Evolutionary conservation across 2,329 filamentous ascomycete genomes (phyloP).

Genomic region (Colletotrichum sp.): DNA sequence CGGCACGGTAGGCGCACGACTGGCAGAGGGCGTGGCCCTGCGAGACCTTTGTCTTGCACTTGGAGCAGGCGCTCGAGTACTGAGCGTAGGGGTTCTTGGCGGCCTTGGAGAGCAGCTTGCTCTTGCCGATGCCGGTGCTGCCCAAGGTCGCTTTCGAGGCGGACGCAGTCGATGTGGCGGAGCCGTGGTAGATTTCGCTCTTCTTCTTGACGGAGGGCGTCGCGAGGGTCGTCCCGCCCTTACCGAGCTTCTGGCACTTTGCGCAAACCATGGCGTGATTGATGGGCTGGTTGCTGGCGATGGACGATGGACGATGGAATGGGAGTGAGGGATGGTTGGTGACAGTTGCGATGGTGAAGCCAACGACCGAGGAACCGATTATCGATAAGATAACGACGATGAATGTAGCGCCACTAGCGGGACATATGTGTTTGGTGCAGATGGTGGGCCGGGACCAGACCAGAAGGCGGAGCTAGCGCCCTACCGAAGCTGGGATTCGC

Average conservation of each 20-base stretch:
- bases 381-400: neutral
- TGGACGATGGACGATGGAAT: neutral
- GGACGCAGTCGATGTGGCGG: conserved; percentile 49
- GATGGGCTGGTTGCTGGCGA: neutral
- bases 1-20: conserved; percentile 65
- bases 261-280: conserved; percentile 61
- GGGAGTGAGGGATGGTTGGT: neutral
- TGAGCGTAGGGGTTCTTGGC: conserved; percentile 71
- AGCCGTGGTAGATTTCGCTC: conserved; percentile 69
- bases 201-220: conserved; percentile 71
- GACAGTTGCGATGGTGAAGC: neutral
- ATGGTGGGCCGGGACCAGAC: neutral
- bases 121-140: conserved; percentile 65
- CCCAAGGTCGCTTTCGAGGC: conserved; percentile 57
- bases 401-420: neutral
- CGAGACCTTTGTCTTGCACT: conserved; percentile 68
- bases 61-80: conserved; percentile 64
- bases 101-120: conserved; percentile 66
- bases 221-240: conserved; percentile 60
- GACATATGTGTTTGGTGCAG: neutral
- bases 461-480: neutral
- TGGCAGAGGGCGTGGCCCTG: conserved; percentile 65
- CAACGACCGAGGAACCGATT: neutral
- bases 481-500: neutral
- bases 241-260: conserved; percentile 66